Base-by-base conservation (phyloP, 2,329 filamentous ascomycete genomes). In the Trichoderma sp. region DNA sequence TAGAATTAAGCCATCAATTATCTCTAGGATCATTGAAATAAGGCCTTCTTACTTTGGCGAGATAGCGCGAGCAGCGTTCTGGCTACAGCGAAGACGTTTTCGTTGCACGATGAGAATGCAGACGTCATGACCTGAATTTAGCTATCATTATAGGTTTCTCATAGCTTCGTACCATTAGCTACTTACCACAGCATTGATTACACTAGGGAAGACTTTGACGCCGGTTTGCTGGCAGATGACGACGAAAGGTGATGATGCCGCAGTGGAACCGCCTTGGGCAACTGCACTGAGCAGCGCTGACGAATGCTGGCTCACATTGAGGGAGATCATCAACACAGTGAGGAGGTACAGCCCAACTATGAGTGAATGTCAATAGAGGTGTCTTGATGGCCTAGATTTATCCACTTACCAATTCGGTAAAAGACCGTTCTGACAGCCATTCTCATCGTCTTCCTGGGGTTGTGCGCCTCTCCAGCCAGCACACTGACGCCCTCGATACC, bases 81-180 rank as follows among this genome's bases (percentile, higher is more conserved):
- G 7, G 80, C 83, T 2, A 82, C 82, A 8, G 84, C 79, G 74
- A 84, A 86, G 22, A 86, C 74, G 76, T 85, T 85, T 0, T 83
- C 81, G 73, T 87, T 87, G 56, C 83, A 85, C 13, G 84, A 84
- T 0, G 83, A 85, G 78, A 84, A 84, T 3, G 84, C 85, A 1
- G 82, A 84, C 29, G 84, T 84, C 61, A 87, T 70, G 77, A 75
- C 68, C 68, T 69, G 27, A 17, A 8, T 19, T 19, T 10, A 48
- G 15, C 0, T 7, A 19, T 60, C 1, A 59, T 29, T 25, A 27
- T 34, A 34, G 17, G 22, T 17, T 6, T 6, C n/a, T 1, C 5
- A 29, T n/a, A 12, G 25, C 4, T 3, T 19, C 10, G 37, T 4
- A 57, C 19, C 5, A 22, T 15, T 2, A 19, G 22, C 9, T 34